phyloP scores from a whole-genome alignment of 2,329 filamentous ascomycete genomes.

The Penicillium sp. region DNA sequence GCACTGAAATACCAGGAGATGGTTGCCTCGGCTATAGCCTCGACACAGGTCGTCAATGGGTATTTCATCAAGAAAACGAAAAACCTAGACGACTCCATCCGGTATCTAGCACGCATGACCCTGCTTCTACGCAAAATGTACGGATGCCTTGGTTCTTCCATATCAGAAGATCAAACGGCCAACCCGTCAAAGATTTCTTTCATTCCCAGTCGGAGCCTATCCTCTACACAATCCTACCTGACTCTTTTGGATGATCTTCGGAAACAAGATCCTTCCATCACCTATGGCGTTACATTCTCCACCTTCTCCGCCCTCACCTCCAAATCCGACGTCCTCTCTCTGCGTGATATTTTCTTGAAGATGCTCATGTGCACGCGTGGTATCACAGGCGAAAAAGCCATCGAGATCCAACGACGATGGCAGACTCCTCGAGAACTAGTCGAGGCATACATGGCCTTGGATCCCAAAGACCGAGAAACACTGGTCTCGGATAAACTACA shows the following conservation, averaged over 20 bases:
- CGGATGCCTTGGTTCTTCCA: conserved; percentile 16
- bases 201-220: conserved; percentile 57
- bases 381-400: conserved; percentile 69
- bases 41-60: conserved; percentile 70
- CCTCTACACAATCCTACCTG: conserved; percentile 63
- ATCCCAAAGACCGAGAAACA: conserved; percentile 52
- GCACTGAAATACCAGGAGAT: conserved; percentile 57
- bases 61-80: conserved; percentile 73
- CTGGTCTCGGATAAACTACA: conserved; percentile 56
- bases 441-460: conserved; percentile 59
- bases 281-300: conserved; percentile 62
- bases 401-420: conserved; percentile 76
- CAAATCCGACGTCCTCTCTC: conserved; percentile 68
- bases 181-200: conserved; percentile 35
- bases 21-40: conserved; percentile 67
- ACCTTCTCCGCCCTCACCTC: conserved; percentile 68
- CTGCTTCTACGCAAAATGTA: conserved; percentile 62
- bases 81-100: conserved; percentile 71
- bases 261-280: conserved; percentile 42
- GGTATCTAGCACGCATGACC: conserved; percentile 69
- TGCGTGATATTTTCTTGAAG: conserved; percentile 71
- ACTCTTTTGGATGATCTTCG: conserved; percentile 58
- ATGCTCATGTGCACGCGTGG: conserved; percentile 80
- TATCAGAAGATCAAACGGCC: conserved; percentile 2
- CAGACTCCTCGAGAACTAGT: conserved; percentile 66